A percentile compares a stretch with the other conserved stretches of the same genome.
Evolutionary conservation across 352 stramenopile genomes (phyloP).

Genomic region (Pythium coloratum): DNA sequence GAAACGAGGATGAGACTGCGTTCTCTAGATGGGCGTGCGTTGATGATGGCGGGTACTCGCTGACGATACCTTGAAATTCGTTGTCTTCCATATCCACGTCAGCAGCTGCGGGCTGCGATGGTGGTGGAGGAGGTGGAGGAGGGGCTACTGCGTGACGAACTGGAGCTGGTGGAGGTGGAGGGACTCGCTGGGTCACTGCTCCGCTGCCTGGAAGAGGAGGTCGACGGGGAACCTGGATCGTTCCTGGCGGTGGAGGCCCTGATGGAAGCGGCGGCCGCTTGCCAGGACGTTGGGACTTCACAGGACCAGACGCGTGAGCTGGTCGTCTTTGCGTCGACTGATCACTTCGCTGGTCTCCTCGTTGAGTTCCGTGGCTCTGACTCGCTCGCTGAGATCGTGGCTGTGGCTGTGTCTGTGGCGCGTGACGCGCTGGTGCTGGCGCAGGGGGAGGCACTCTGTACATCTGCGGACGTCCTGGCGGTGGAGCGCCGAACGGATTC

Average conservation of each 20-base stretch:
- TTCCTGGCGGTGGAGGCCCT: slow-evolving; percentile 51
- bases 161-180: slow-evolving; percentile 2
- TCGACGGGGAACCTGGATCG: slow-evolving; percentile 57
- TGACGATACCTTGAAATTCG: not conserved
- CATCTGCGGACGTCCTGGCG: slow-evolving; percentile 59
- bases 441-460: slow-evolving; percentile 44
- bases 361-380: not conserved
- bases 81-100: slow-evolving; percentile 10
- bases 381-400: not conserved
- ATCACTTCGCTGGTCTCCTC: not conserved
- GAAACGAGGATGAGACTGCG: not conserved
- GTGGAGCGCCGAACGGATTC: slow-evolving; percentile 73
- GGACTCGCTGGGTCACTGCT: slow-evolving; percentile 18
- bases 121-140: slow-evolving; percentile 2
- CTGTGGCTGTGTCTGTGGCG: not conserved
- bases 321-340: not conserved
- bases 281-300: slow-evolving; percentile 36
- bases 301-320: not conserved
- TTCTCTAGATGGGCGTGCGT: slow-evolving; percentile 2
- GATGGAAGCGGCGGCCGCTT: slow-evolving; percentile 62
- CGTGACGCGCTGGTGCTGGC: slow-evolving; percentile 14
- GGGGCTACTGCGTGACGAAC: not conserved
- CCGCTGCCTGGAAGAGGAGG: slow-evolving; percentile 46
- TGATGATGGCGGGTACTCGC: slow-evolving; percentile 30
- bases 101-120: not conserved